These are phyloP conservation scores for Phytophthora constricta DNA, from an alignment of 352 stramenopile species.

Conservation along the genomic window DNA sequence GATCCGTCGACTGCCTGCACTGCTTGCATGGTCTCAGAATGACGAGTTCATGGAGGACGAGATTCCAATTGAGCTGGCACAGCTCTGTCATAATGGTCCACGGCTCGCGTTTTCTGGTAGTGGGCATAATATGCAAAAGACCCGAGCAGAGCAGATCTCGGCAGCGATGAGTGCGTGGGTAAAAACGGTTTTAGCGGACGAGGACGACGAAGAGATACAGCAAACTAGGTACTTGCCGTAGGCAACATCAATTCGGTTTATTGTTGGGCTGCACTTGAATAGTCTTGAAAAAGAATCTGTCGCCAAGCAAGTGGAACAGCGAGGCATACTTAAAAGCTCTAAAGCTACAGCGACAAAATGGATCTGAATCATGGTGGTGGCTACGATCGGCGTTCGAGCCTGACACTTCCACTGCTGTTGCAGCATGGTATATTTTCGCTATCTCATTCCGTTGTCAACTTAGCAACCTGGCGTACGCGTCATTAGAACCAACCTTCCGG, in stretches of 20 bases:
- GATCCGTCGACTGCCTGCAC: slow-evolving; percentile 29
- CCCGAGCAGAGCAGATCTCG: slow-evolving; percentile 41
- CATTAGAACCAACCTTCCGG: too few species aligned
- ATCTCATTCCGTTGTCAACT: too few species aligned
- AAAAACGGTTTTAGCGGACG: slow-evolving; percentile 16
- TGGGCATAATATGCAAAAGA: slow-evolving; percentile 75
- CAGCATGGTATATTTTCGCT: too few species aligned
- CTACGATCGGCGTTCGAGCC: too few species aligned
- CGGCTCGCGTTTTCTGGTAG: slow-evolving; percentile 47
- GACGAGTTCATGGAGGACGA: slow-evolving; percentile 59
- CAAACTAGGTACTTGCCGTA: slow-evolving; percentile 15
- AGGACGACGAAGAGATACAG: slow-evolving; percentile 5
- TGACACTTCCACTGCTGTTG: not conserved
- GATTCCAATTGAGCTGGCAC: slow-evolving; percentile 43
- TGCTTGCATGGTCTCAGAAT: slow-evolving; percentile 53
- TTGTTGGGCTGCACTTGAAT: too few species aligned
- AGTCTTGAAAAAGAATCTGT: too few species aligned
- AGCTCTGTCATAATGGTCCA: slow-evolving; percentile 37
- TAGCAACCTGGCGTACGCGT: too few species aligned
- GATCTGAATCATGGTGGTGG: too few species aligned
- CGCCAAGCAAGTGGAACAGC: too few species aligned
- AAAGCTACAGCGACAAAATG: too few species aligned
- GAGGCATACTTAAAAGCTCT: too few species aligned
- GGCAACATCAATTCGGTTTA: too few species aligned
- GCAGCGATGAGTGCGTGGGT: slow-evolving; percentile 35